These are phyloP conservation scores for Aphanomyces stellatus DNA, from an alignment of 352 stramenopile species.

Conservation along the genomic window DNA sequence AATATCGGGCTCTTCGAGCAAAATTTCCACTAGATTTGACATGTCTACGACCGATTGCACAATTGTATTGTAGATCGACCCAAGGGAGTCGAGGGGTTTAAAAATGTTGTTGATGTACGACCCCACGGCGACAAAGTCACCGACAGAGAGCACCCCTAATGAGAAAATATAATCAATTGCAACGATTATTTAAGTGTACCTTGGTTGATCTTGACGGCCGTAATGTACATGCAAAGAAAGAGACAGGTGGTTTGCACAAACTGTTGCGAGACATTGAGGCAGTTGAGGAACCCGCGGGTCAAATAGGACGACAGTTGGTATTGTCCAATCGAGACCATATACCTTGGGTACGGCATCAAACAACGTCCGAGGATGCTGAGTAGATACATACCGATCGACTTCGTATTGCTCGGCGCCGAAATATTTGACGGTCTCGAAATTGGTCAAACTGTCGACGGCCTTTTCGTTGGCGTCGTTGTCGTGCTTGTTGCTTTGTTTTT, in stretches of 20 bases:
- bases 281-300: conserved; percentile 85
- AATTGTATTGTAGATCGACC: conserved; percentile 93
- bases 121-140: conserved; percentile 94
- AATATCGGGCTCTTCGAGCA: conserved; percentile 90
- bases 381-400: conserved; percentile 30
- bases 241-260: conserved; percentile 86
- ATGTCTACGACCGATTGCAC: conserved; percentile 96
- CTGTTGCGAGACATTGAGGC: conserved; percentile 92
- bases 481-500: conserved; percentile 89
- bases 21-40: conserved; percentile 91
- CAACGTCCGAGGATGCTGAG: too few relatives aligned
- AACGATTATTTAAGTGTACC: conserved; percentile 14
- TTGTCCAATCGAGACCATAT: conserved; percentile 66
- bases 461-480: conserved; percentile 96
- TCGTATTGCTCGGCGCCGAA: conserved; percentile 94
- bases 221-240: conserved; percentile 60
- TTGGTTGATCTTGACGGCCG: conserved; percentile 37
- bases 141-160: conserved; percentile 66
- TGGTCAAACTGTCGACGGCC: conserved; percentile 93
- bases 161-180: conserved; percentile 23
- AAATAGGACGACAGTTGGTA: conserved; percentile 89
- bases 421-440: conserved; percentile 97
- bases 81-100: conserved; percentile 94
- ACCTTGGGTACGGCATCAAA: too few relatives aligned
- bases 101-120: conserved; percentile 95